Evolutionary conservation across 1,284 basidiomycete genomes (phyloP).

Genomic region (Flammula alnicola): DNA sequence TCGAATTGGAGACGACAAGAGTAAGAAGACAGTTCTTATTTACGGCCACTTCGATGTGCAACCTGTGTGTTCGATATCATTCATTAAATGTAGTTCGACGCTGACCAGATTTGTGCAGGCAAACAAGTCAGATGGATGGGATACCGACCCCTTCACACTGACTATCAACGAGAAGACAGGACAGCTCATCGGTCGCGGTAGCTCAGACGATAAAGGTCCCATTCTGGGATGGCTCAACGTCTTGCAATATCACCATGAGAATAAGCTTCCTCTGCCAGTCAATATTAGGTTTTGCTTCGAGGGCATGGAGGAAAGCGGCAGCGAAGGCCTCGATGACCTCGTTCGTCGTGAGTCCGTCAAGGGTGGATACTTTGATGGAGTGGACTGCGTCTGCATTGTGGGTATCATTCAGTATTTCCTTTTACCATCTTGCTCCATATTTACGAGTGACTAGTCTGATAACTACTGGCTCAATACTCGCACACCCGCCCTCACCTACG

Average conservation of each 20-base stretch:
- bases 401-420: slow-evolving; percentile 32
- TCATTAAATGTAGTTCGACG: neutral
- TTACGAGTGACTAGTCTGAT: slow-evolving; percentile 62
- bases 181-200: slow-evolving; percentile 86
- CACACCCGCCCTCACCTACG: slow-evolving; percentile 78
- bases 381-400: slow-evolving; percentile 96
- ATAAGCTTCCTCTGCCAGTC: slow-evolving; percentile 84
- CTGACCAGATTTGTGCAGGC: slow-evolving; percentile 44
- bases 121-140: slow-evolving; percentile 85
- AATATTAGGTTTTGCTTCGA: slow-evolving; percentile 97
- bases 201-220: slow-evolving; percentile 94
- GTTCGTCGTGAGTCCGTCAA: slow-evolving; percentile 80
- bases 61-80: slow-evolving; percentile 54
- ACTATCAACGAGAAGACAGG: slow-evolving; percentile 70
- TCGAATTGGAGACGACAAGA: slow-evolving; percentile 80
- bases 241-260: slow-evolving; percentile 83
- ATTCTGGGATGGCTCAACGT: slow-evolving; percentile 96
- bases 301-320: slow-evolving; percentile 98
- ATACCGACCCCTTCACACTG: slow-evolving; percentile 89
- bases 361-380: slow-evolving; percentile 85
- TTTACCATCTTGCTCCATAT: neutral
- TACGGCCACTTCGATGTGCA: slow-evolving; percentile 94
- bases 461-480: slow-evolving; percentile 87
- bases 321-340: slow-evolving; percentile 91
- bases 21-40: slow-evolving; percentile 90